Conservation (phyloP, 2,329 filamentous ascomycete genomes). For the Alternaria arborescens region DNA sequence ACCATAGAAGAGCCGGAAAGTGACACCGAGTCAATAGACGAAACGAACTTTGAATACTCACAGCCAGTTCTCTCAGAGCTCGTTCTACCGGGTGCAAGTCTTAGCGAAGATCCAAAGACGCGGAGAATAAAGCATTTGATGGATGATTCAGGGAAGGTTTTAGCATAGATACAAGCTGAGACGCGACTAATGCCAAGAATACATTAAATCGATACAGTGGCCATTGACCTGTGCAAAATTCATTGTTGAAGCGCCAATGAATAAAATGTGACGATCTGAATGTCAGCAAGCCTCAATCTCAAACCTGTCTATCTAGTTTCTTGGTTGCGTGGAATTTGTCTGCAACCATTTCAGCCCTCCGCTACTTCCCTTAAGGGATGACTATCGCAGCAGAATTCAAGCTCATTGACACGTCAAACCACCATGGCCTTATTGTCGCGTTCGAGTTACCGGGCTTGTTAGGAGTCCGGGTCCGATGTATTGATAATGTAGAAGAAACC, state of each 20-base stretch:
- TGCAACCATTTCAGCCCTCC: not conserved
- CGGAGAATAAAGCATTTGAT: constrained; percentile 8
- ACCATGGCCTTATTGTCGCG: no score
- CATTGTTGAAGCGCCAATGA: not conserved
- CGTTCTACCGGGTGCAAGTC: constrained; percentile 6
- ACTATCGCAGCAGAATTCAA: no score
- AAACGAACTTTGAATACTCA: not conserved
- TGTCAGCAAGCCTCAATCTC: not conserved
- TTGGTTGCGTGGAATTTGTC: not conserved
- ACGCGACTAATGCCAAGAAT: not conserved
- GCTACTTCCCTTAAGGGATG: no score
- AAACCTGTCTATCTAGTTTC: not conserved
- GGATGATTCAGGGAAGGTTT: not conserved
- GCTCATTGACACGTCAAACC: no score
- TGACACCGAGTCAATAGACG: not conserved
- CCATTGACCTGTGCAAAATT: not conserved
- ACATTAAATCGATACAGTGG: not conserved
- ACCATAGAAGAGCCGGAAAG: not conserved
- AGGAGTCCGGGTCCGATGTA: no score
- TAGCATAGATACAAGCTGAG: not conserved
- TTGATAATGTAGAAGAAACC: no score
- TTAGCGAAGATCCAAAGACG: constrained; percentile 3
- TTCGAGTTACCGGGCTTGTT: no score
- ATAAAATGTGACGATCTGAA: not conserved
- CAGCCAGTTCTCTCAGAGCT: constrained; percentile 5